Evolutionary conservation across 306 rosid species (phyloP).

Genomic region (Glycine soja): DNA sequence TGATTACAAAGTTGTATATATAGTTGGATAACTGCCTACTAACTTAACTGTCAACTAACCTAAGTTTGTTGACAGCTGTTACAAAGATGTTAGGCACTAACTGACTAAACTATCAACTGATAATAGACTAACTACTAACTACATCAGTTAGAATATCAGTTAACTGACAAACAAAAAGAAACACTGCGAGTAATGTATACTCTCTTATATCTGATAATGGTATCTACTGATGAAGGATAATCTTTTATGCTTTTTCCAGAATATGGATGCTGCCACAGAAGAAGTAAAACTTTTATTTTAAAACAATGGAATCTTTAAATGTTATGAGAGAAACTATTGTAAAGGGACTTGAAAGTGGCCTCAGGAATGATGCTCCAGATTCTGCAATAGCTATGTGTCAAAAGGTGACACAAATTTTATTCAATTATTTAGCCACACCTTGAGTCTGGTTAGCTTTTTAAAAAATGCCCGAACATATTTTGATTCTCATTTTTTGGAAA

Average conservation of each 20-base stretch:
- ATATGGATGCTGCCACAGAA: slow-evolving; percentile 68
- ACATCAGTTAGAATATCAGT: no score
- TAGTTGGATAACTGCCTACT: no score
- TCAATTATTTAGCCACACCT: slow-evolving; percentile 15
- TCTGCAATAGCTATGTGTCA: slow-evolving; percentile 96
- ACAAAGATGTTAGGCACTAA: no score
- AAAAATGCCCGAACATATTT: slow-evolving; percentile 40
- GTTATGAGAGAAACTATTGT: slow-evolving; percentile 72
- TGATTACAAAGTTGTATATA: no score
- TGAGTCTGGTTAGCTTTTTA: slow-evolving; percentile 29
- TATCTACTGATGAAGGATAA: slow-evolving; percentile 33
- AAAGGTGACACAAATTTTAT: slow-evolving; percentile 65
- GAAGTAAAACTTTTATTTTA: slow-evolving; percentile 66
- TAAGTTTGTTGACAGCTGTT: no score
- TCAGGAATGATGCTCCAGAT: slow-evolving; percentile 98
- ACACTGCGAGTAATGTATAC: no score
- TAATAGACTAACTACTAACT: no score
- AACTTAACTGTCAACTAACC: no score
- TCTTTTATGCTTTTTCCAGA: slow-evolving; percentile 60
- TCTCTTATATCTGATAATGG: slow-evolving; percentile 7
- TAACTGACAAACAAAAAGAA: no score
- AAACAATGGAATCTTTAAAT: slow-evolving; percentile 82
- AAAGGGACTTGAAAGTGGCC: slow-evolving; percentile 95
- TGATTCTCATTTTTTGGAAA: slow-evolving; percentile 46
- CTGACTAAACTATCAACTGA: no score